phyloP scores from a whole-genome alignment of 805 yeast species.

The Myxozyma sirexii region DNA sequence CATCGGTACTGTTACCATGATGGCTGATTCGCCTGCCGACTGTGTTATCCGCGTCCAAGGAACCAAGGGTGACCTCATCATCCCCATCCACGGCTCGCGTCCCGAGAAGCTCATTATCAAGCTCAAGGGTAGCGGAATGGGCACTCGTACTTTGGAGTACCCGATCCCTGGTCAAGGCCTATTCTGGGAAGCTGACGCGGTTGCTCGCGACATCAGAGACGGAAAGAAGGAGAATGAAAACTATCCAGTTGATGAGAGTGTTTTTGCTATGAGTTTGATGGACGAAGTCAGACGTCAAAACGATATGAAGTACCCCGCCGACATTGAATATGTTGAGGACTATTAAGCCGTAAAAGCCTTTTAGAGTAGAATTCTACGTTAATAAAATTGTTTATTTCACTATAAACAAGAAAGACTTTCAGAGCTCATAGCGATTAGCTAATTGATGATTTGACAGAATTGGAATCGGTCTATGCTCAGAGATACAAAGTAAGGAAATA shows the following conservation, averaged over 20 bases:
- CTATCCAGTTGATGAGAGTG: conserved; percentile 52
- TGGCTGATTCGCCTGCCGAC: conserved; percentile 14
- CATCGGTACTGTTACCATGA: conserved; percentile 19
- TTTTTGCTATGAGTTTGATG: conserved; percentile 52
- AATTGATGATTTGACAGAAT: background rate
- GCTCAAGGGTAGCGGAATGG: conserved; percentile 6
- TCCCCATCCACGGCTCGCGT: conserved; percentile 19
- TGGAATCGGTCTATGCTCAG: too few species aligned
- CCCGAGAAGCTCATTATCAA: conserved; percentile 18
- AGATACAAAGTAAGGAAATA: too few species aligned
- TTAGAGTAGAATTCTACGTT: background rate
- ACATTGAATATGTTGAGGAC: conserved; percentile 6
- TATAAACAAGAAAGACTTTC: background rate
- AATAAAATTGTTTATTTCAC: too few species aligned
- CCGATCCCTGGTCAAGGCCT: conserved; percentile 48
- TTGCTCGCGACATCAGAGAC: conserved; percentile 49
- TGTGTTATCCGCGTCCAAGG: conserved; percentile 27
- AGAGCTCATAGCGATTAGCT: background rate
- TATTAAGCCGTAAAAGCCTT: background rate
- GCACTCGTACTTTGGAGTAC: background rate
- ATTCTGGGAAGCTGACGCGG: conserved; percentile 59
- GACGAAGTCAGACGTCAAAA: conserved; percentile 51
- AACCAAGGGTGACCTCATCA: conserved; percentile 17
- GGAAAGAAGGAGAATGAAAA: conserved; percentile 46
- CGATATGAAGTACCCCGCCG: conserved; percentile 49